Evolutionary conservation across 495 filamentous ascomycete species (phyloP).

Genomic region (Trichocladium antarcticum): DNA sequence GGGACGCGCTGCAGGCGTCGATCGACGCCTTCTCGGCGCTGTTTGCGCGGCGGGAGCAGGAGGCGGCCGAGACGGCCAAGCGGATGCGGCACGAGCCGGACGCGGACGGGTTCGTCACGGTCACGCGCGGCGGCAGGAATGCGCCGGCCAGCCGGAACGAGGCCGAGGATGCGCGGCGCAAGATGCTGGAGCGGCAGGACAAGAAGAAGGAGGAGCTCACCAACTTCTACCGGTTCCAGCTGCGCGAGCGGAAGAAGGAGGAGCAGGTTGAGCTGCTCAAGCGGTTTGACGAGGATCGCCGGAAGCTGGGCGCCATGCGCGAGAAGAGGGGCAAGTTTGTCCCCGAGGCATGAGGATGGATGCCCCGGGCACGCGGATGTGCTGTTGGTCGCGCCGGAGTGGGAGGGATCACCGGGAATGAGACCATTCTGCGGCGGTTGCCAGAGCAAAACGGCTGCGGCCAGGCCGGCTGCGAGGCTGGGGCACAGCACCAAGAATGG

Average conservation of each 20-base stretch:
- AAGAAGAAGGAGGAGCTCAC: conserved; percentile 53
- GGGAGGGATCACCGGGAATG: not conserved
- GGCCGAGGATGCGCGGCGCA: conserved; percentile 56
- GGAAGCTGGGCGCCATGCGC: conserved; percentile 49
- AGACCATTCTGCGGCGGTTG: not conserved
- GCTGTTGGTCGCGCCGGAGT: not conserved
- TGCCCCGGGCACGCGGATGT: no score
- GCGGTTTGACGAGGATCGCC: conserved; percentile 54
- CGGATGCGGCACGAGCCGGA: conserved; percentile 65
- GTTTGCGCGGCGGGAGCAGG: conserved; percentile 56
- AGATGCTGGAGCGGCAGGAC: conserved; percentile 59
- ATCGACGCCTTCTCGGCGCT: conserved; percentile 74
- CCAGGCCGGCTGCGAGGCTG: not conserved
- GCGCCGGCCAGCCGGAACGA: conserved; percentile 67
- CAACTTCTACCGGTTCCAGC: conserved; percentile 93
- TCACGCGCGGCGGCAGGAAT: conserved; percentile 62
- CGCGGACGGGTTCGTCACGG: conserved; percentile 91
- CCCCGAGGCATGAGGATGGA: conserved; percentile 34
- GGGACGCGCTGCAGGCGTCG: conserved; percentile 48
- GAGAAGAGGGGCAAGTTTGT: conserved; percentile 49
- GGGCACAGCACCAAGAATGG: not conserved
- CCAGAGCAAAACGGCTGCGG: not conserved
- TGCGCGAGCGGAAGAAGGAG: conserved; percentile 77
- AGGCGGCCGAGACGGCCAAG: conserved; percentile 50
- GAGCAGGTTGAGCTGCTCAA: conserved; percentile 56